phyloP scores from a whole-genome alignment of 1,139 yeast species.

The Sugiyamaella neomexicana region DNA sequence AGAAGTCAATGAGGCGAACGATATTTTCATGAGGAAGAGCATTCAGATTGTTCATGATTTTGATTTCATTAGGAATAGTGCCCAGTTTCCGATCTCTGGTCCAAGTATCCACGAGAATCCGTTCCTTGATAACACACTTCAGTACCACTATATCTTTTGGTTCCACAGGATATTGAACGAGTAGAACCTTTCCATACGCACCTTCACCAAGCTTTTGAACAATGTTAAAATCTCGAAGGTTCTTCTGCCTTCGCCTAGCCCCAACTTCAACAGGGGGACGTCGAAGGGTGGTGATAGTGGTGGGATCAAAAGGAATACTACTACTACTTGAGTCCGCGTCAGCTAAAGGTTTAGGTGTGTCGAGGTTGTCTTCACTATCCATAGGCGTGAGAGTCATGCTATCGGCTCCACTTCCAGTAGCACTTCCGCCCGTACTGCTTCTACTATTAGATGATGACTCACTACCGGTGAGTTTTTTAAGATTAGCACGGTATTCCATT shows the following conservation, averaged over 20 bases:
- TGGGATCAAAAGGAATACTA: not conserved
- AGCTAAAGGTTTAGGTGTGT: constrained; percentile 1
- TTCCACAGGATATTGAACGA: constrained; percentile 69
- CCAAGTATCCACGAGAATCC: constrained; percentile 96
- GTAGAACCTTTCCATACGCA: constrained; percentile 89
- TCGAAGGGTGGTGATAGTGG: not conserved
- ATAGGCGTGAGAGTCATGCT: constrained; percentile 14
- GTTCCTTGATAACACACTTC: constrained; percentile 86
- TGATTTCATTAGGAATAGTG: constrained; percentile 92
- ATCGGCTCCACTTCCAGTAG: not conserved
- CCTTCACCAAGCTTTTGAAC: constrained; percentile 90
- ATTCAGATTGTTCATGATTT: constrained; percentile 73
- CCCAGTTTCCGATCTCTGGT: constrained; percentile 88
- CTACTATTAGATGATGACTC: constrained; percentile 24
- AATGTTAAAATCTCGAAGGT: constrained; percentile 66
- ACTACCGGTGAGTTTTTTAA: constrained; percentile 24
- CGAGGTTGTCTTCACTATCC: constrained; percentile 17
- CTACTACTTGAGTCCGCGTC: not conserved
- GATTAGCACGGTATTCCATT: constrained; percentile 18
- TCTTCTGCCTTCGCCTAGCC: constrained; percentile 49
- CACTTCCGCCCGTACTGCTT: constrained; percentile 23
- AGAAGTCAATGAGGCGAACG: constrained; percentile 79
- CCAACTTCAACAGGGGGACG: constrained; percentile 35
- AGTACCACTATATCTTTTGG: constrained; percentile 67
- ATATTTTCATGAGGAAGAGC: constrained; percentile 83